Percentiles rank a stretch among this genome's conserved stretches.
phyloP scores from a whole-genome alignment of 2,329 filamentous ascomycete genomes.

The Didymella arachidicola region DNA sequence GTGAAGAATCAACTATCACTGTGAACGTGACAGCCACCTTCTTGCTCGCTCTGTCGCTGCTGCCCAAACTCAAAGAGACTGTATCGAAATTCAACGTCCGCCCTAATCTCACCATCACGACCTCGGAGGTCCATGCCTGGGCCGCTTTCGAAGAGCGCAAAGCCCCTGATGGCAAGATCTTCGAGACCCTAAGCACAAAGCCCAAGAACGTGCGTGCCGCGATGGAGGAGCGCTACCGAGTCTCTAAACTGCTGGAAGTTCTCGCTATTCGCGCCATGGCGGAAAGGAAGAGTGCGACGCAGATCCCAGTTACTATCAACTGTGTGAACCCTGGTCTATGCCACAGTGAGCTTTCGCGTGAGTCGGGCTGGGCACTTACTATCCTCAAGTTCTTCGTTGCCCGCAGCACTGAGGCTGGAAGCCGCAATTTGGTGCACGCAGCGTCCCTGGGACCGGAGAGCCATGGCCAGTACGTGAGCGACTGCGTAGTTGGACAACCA shows the following conservation, averaged over 20 bases:
- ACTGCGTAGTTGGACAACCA: constrained; percentile 42
- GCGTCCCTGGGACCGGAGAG: constrained; percentile 46
- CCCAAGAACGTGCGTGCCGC: constrained; percentile 1
- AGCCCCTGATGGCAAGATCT: constrained; percentile 30
- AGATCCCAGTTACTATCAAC: constrained; percentile 39
- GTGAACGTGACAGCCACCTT: constrained; percentile 62
- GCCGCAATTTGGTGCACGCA: constrained; percentile 50
- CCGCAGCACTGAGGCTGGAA: constrained; percentile 45
- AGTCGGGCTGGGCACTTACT: constrained; percentile 23
- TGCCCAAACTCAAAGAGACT: constrained; percentile 41
- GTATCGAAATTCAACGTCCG: constrained; percentile 24
- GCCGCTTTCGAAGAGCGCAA: constrained; percentile 26
- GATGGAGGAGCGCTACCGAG: constrained; percentile 15
- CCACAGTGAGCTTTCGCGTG: constrained; percentile 44
- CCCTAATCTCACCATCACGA: constrained; percentile 26
- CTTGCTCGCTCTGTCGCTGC: constrained; percentile 59
- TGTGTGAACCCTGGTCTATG: constrained; percentile 22
- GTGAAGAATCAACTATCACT: constrained; percentile 55
- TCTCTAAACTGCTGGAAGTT: constrained; percentile 39
- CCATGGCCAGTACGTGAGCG: constrained; percentile 53
- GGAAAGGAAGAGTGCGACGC: constrained; percentile 8
- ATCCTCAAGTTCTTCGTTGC: constrained; percentile 34
- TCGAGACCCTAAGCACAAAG: constrained; percentile 24
- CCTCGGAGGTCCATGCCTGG: constrained; percentile 21
- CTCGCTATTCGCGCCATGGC: constrained; percentile 32